A percentile compares a stretch with the other conserved stretches of the same genome.
phyloP scores from a whole-genome alignment of 2,329 filamentous ascomycete genomes.

The Pestalotiopsis sp. region DNA sequence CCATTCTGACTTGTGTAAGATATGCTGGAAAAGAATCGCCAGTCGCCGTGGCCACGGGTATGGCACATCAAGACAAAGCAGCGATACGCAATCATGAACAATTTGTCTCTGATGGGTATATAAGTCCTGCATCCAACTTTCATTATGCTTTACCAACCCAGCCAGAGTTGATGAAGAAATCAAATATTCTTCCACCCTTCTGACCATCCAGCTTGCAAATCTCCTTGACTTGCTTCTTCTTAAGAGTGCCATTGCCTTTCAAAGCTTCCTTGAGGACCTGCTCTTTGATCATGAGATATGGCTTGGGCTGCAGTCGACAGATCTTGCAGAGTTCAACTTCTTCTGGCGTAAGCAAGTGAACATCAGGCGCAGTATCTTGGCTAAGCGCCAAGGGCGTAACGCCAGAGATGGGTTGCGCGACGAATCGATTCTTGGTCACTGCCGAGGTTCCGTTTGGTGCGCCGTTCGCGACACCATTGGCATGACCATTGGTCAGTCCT shows the following conservation, averaged over 20 bases:
- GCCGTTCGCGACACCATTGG: slow-evolving; percentile 27
- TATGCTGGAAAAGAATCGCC: not conserved
- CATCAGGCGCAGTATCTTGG: slow-evolving; percentile 76
- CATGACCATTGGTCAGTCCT: slow-evolving; percentile 54
- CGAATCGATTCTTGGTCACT: slow-evolving; percentile 53
- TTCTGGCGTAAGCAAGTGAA: slow-evolving; percentile 83
- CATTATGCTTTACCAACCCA: slow-evolving; percentile 83
- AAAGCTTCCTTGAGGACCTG: slow-evolving; percentile 88
- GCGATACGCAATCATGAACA: not conserved
- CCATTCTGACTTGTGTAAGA: not conserved
- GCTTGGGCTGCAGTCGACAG: slow-evolving; percentile 86
- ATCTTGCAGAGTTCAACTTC: slow-evolving; percentile 86
- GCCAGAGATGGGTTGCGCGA: slow-evolving; percentile 60
- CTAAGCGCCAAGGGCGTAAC: slow-evolving; percentile 68
- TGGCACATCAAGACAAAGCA: not conserved
- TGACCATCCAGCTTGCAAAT: slow-evolving; percentile 82
- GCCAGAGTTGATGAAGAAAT: slow-evolving; percentile 90
- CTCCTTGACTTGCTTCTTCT: slow-evolving; percentile 92
- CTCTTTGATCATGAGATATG: slow-evolving; percentile 94
- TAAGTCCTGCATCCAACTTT: not conserved
- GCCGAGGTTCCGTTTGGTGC: slow-evolving; percentile 45
- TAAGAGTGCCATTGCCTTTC: slow-evolving; percentile 83
- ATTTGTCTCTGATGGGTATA: not conserved
- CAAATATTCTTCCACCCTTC: slow-evolving; percentile 85
- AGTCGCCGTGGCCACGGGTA: not conserved